Evolutionary conservation across 2,329 filamentous ascomycete genomes (phyloP), one percentile per base, ranked within the genome.

Genomic region (Cercospora sesami): DNA sequence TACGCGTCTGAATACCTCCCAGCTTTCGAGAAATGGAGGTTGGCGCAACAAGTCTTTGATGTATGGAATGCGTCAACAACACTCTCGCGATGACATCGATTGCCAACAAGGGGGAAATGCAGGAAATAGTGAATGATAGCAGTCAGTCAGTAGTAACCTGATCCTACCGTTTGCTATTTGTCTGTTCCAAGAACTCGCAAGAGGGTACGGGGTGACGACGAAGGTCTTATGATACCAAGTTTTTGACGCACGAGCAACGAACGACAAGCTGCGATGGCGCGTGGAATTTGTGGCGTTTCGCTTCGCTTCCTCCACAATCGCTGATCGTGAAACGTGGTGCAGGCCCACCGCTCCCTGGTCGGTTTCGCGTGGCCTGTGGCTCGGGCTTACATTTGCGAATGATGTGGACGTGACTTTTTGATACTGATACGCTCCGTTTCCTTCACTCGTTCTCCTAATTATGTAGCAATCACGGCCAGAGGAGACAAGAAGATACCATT

Each of bases 141-240:
- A 58, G 16, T 16, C 26, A 58, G 16, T 28, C 10, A 26, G 12
- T 23, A 28, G 26, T 30, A 30, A 28, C 23, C 18, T 3, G 26
- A 16, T 58, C 26, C 26, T 58, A 58, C 53, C 30, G 26, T 58
- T 58, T 58, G 53, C 53, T 58, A 18, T 30, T 18, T n/a, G 53
- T 58, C 16, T 58, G 53, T n/a, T 42, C 26, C 53, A n/a, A n/a
- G 14, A 18, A 31, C 53, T 21, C 23, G 16, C 26, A 14, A 30
- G 26, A 33, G 16, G 36, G 45, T 51, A 51, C 45, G 26, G 53
- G 53, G 53, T 58, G 53, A 58, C 26, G 26, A 58, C 26, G 53
- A n/a, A 28, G 28, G 53, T 57, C 53, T 57, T 57, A 58, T 58
- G 53, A 31, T 58, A 58, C 53, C 53, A 58, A 33, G 53, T 58